phyloP scores from a whole-genome alignment of 345 rosid species.

The Iberis pinnata region DNA sequence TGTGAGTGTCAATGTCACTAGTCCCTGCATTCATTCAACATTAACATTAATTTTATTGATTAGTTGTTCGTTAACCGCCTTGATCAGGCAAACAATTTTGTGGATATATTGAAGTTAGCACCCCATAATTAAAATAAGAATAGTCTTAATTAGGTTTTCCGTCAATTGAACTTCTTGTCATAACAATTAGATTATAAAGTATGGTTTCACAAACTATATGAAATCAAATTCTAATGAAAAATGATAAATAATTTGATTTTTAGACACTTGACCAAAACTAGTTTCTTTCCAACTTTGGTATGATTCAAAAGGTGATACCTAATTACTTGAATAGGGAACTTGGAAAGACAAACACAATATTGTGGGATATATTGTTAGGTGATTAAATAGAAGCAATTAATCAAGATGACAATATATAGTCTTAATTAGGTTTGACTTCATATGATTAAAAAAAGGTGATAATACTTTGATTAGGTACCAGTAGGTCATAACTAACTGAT shows the following conservation, averaged over 20 bases:
- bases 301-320: no score
- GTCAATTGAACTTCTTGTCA: no score
- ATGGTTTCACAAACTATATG: no score
- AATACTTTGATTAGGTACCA: slow-evolving; percentile 11
- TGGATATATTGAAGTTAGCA: no score
- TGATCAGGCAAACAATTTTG: background rate
- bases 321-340: no score
- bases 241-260: no score
- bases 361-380: background rate
- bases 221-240: no score
- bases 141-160: no score
- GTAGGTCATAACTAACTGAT: slow-evolving; percentile 12
- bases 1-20: slow-evolving; percentile 59
- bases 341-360: background rate
- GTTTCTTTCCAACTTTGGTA: no score
- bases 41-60: background rate
- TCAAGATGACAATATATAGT: background rate
- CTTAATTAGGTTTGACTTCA: slow-evolving; percentile 15
- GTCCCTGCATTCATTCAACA: slow-evolving; percentile 74
- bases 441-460: slow-evolving; percentile 2
- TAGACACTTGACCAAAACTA: no score
- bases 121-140: no score
- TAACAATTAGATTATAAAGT: no score
- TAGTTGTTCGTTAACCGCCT: background rate
- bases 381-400: background rate